Percentiles rank a stretch among this genome's conserved stretches.
These are phyloP conservation scores for Plasmodium yoelii DNA, from an alignment of 169 alveolate species.

Conservation along the genomic window DNA sequence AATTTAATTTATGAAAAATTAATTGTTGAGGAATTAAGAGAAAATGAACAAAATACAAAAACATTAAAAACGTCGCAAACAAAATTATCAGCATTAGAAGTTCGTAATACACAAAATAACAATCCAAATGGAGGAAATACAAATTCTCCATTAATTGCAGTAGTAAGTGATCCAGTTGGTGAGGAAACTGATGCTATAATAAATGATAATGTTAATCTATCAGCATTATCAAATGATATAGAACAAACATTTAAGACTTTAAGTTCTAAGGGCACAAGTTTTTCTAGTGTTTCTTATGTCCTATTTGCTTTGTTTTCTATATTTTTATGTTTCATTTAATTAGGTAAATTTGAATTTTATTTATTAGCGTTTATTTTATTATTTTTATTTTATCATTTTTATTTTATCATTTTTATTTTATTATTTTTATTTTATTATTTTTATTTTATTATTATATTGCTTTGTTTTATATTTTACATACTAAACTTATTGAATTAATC, in stretches of 20 bases:
- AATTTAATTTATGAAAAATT: constrained; percentile 46
- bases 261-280: constrained; percentile 9
- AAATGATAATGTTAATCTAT: constrained; percentile 30
- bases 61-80: constrained; percentile 21
- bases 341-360: constrained; percentile 12
- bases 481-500: too few relatives aligned
- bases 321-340: constrained; percentile 7
- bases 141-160: constrained; percentile 49
- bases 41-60: constrained; percentile 37
- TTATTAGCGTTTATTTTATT: constrained; percentile 1
- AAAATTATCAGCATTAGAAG: constrained; percentile 39
- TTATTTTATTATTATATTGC: not conserved
- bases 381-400: constrained; percentile 11
- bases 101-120: constrained; percentile 22
- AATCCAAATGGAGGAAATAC: not conserved
- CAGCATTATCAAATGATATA: constrained; percentile 24
- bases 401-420: constrained; percentile 3
- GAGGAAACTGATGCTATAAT: constrained; percentile 51
- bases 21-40: constrained; percentile 51
- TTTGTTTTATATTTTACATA: too few relatives aligned
- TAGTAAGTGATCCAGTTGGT: constrained; percentile 20
- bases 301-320: constrained; percentile 11
- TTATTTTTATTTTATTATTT: constrained; percentile 10
- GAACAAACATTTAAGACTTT: constrained; percentile 33
- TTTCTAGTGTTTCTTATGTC: constrained; percentile 10